Percentiles rank a stretch among this genome's conserved stretches.
phyloP scores from a whole-genome alignment of 495 filamentous ascomycete species.

The Rhypophila decipiens region DNA sequence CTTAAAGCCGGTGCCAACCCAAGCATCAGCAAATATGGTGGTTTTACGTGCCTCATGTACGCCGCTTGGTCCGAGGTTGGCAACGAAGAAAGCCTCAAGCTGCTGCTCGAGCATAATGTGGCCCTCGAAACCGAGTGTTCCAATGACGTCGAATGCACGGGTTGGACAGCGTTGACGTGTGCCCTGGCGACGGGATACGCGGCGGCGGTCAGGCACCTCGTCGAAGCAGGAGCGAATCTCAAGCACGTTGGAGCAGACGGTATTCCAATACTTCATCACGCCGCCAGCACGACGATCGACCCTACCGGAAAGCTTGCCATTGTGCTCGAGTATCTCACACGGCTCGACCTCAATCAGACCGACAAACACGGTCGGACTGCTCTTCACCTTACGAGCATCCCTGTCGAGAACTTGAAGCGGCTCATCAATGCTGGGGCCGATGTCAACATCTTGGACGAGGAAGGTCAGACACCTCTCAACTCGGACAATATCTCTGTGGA shows the following conservation, averaged over 20 bases:
- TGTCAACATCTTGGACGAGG: background rate
- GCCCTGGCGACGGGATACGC: background rate
- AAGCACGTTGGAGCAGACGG: slow-evolving; percentile 3
- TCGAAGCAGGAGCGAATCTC: slow-evolving; percentile 3
- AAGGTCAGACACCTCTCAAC: background rate
- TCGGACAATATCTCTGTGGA: background rate
- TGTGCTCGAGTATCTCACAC: background rate
- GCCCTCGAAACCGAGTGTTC: background rate
- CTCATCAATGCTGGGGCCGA: slow-evolving; percentile 5
- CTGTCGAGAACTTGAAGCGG: slow-evolving; percentile 2
- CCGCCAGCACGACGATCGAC: background rate
- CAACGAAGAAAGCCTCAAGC: background rate
- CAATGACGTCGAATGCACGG: background rate
- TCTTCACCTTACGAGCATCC: background rate
- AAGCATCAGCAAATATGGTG: background rate
- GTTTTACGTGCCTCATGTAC: slow-evolving; percentile 2
- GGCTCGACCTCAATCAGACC: slow-evolving; percentile 1
- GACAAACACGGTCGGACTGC: background rate
- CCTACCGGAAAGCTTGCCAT: background rate
- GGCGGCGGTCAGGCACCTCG: slow-evolving; percentile 1
- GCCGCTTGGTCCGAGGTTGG: slow-evolving; percentile 1
- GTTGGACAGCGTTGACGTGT: slow-evolving; percentile 4
- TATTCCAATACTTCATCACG: slow-evolving; percentile 4
- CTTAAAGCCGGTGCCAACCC: slow-evolving; percentile 1
- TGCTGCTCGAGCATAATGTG: slow-evolving; percentile 1